Base-by-base conservation (phyloP, 176 grass and related monocot species). In the Eremochloa ophiuroides region DNA sequence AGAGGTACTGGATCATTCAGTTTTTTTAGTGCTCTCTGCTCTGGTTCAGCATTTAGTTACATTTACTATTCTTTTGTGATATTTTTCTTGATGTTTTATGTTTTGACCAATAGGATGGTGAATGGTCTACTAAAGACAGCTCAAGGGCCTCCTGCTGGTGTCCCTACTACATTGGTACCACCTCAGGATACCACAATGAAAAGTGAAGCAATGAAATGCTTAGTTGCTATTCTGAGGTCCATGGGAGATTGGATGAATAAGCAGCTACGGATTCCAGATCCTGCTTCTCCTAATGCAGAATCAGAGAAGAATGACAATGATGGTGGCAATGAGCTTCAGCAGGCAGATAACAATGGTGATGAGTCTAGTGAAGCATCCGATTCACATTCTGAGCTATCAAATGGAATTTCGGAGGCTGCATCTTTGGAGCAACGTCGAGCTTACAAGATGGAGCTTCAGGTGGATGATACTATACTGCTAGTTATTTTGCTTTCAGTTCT, bases 171-270 rank as follows among this genome's bases (percentile, higher is more conserved):
- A 80, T 84, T 99, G 62, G 84, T 99, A 43, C 96, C 96, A 1
- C 88, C 93, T 69, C 93, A 99, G 86, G 93, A 99, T 79, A 75
- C 84, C 9, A 86, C 88, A 43, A 99, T 99, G 96, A 99, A 99
- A 86, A 91, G 85, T 83, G 96, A 95, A 91, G 93, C 96, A 28
- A 95, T 99, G 96, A 99, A 95, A 89, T 95, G 93, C 76, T 90
- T 99, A 74, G 93, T 99, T 34, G 88, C 96, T 71, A 99, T 99
- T 77, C 86, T 99, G 66, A 99, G 85, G 88, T 99, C 96, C 44
- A 99, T 99, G 96, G 96, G 96, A 66, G 96, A 99, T 90, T 99
- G 96, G 96, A 95, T 99, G 96, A 99, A 99, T 85, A 99, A 95
- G 83, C 96, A 99, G 71, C 85, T 99, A 73, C 86, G 93, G 27